phyloP scores from a whole-genome alignment of 768 basidiomycete genomes.

The Calocybe indica region DNA sequence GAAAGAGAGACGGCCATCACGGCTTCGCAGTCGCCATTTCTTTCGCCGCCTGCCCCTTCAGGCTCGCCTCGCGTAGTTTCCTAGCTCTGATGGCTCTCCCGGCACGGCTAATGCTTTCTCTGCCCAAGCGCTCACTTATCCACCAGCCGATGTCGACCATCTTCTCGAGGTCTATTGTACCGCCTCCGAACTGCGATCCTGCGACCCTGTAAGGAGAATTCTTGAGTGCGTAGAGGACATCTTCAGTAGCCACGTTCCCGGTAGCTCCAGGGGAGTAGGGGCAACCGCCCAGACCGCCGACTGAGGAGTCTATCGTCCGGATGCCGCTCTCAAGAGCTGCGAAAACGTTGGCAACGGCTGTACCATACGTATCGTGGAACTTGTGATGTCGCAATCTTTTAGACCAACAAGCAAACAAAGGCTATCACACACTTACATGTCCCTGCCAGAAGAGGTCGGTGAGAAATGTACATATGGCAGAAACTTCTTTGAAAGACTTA shows the following conservation, averaged over 20 bases:
- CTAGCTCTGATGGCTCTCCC: conserved; percentile 65
- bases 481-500: conserved; percentile 18
- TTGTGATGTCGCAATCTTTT: conserved; percentile 19
- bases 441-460: conserved; percentile 27
- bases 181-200: conserved; percentile 30
- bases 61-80: conserved; percentile 25
- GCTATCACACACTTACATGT: conserved; percentile 36
- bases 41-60: conserved; percentile 10
- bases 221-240: conserved; percentile 79
- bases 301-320: conserved; percentile 74
- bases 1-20: background rate
- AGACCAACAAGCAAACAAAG: background rate
- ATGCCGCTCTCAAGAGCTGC: conserved; percentile 69
- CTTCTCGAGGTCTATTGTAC: conserved; percentile 52
- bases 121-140: conserved; percentile 65
- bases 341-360: conserved; percentile 72
- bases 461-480: background rate
- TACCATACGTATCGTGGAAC: conserved; percentile 91
- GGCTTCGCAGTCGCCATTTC: conserved; percentile 4
- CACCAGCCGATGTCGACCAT: conserved; percentile 77
- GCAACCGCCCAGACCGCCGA: conserved; percentile 91
- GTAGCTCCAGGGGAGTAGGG: conserved; percentile 96
- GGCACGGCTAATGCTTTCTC: conserved; percentile 70
- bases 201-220: conserved; percentile 52
- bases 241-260: conserved; percentile 92